Percentiles rank a stretch among this genome's conserved stretches.
Conservation (phyloP, 139 green algal genomes). For the Bryopsis sp. region DNA sequence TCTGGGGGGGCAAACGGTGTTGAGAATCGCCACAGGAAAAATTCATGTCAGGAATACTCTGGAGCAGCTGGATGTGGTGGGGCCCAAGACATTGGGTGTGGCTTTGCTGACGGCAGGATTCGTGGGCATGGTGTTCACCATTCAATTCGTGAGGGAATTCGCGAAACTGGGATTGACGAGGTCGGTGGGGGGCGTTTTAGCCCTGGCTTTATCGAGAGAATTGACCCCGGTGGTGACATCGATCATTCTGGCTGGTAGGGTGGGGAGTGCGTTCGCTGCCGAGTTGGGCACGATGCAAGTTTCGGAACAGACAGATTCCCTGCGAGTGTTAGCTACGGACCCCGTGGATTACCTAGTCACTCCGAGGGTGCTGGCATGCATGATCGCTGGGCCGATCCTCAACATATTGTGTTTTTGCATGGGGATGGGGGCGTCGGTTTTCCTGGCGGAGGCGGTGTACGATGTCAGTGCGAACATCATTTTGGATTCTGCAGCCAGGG, state of each 20-base stretch:
- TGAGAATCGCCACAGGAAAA: constrained; percentile 48
- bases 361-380: constrained; percentile 83
- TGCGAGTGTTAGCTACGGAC: constrained; percentile 89
- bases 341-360: constrained; percentile 98
- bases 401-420: constrained; percentile 96
- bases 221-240: constrained; percentile 94
- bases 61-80: constrained; percentile 89
- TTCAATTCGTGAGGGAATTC: constrained; percentile 64
- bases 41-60: constrained; percentile 81
- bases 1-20: constrained; percentile 10
- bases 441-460: constrained; percentile 92
- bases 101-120: constrained; percentile 89
- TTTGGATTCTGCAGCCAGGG: constrained; percentile 75
- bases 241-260: constrained; percentile 94
- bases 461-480: constrained; percentile 89
- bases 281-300: constrained; percentile 99
- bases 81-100: constrained; percentile 85
- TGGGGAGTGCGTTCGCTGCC: constrained; percentile 92
- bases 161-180: constrained; percentile 67
- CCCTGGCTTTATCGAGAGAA: constrained; percentile 86
- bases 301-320: constrained; percentile 95
- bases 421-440: constrained; percentile 76
- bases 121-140: constrained; percentile 99
- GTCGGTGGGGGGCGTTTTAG: constrained; percentile 92
- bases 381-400: constrained; percentile 85